Base-by-base conservation (phyloP, 2,329 filamentous ascomycete genomes). In the Lecanicillium sp. region DNA sequence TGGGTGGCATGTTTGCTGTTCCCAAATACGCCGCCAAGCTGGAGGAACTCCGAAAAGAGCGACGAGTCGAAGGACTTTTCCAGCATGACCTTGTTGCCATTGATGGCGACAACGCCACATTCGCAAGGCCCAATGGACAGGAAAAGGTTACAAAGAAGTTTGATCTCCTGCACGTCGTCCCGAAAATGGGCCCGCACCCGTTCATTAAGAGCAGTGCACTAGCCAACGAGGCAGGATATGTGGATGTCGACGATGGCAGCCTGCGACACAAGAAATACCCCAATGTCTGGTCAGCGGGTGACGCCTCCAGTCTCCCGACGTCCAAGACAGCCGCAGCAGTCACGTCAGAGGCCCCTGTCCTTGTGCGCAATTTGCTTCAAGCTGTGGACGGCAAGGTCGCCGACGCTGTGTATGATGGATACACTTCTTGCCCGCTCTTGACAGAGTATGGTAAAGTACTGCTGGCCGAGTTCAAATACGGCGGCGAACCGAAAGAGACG, bases 391-490 rank as follows among this genome's bases (percentile, higher is more conserved):
- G 68, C 25, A 65, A 68, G 47, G 52, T 61, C 9, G 55, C 59
- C 1, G 57, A 69, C 15, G 60, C 60, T 0, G 47, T 45, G 1
- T 75, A 75, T 40, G 70, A 75, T 43, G 71, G 71, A 3, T 75
- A 75, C 54, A 72, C 71, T 4, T 74, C 70, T 0, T 75, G 71
- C 48, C 72, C 71, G 5, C 59, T 75, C 2, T 32, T 65, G 42
- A 75, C 70, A 2, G 65, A 77, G 47, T 75, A 79, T 44, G 72
- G 73, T 42, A 79, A 80, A 59, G 73, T 81, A 2, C 60, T 81
- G 15, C 68, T 81, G 8, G 75, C 75, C 0, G 77, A 81, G 54
- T 81, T 81, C 62, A 79, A 75, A 59, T 81, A 81, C 44, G 76
- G 72, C 2, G 74, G 72, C 8, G 65, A 64, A 45, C 75, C 77